phyloP scores from a whole-genome alignment of 441 rosid species.

The Melastoma candidum region DNA sequence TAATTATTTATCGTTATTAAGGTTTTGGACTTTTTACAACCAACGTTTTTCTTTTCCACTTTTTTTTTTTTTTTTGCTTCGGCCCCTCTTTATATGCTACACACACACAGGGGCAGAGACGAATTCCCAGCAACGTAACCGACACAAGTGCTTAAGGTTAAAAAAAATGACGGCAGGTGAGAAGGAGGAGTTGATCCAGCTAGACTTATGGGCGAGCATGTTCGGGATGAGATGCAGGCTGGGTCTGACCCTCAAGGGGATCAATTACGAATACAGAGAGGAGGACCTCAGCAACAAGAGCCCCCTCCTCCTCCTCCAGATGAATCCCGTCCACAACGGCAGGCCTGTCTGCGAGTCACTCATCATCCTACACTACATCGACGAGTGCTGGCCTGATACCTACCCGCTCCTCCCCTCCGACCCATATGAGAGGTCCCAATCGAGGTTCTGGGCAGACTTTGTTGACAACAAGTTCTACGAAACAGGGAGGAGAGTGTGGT shows the following conservation, averaged over 20 bases:
- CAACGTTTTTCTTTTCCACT: too few species aligned
- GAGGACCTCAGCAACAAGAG: conserved; percentile 5
- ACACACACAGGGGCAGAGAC: too few species aligned
- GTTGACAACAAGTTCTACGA: conserved; percentile 6
- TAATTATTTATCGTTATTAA: too few species aligned
- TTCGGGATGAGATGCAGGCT: conserved; percentile 15
- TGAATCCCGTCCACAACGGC: conserved; percentile 13
- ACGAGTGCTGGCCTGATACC: conserved; percentile 9
- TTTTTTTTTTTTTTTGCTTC: too few species aligned
- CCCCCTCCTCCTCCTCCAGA: not conserved
- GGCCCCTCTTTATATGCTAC: too few species aligned
- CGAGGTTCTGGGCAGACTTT: conserved; percentile 13
- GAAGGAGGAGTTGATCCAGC: conserved; percentile 4
- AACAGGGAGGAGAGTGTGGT: not conserved
- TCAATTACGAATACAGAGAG: conserved; percentile 7
- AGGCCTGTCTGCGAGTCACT: conserved; percentile 9
- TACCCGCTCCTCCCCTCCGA: conserved; percentile 9
- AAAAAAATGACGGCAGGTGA: too few species aligned
- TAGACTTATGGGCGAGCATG: conserved; percentile 8
- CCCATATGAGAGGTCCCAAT: conserved; percentile 7
- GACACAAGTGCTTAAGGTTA: too few species aligned
- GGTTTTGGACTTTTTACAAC: too few species aligned
- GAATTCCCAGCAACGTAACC: too few species aligned
- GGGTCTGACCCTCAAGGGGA: conserved; percentile 15
- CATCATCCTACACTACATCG: conserved; percentile 7